Base-by-base conservation (phyloP, 305 asterid species). In the Ilex paraguariensis region DNA sequence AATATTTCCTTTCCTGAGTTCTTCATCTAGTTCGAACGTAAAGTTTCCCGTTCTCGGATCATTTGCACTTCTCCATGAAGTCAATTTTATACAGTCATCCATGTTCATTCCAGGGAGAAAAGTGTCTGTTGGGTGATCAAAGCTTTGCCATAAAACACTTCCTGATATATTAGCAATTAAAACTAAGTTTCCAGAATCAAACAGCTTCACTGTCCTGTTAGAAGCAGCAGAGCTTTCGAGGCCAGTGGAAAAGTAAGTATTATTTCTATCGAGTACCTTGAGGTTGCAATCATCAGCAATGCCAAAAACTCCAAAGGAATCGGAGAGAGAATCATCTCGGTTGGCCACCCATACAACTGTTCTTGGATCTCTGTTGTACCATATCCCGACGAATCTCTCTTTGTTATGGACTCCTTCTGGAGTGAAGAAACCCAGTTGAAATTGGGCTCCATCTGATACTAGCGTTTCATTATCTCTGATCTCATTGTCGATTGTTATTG, bases 11-110 rank as follows among this genome's bases (percentile, higher is more conserved):
- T 1, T 36, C 5, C 68, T 79, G 0, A 33, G 55, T 54, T 50
- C 65, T 5, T 40, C 82, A 64, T 78, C 85, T 40, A 78, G 68
- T 73, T 71, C 79, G 6, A 77, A 73, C 0, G 81, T 59, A 50
- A 66, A 81, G 7, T 72, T 52, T 49, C 87, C 90, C 11, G 69
- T 68, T 15, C 85, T 75, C 9, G 90, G 90, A 64, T 81, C 85
- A 3, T 73, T 10, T 0, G 60, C 42, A 49, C 17, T 28, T 10
- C 0, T 33, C 87, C 86, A 81, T 0, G 80, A 76, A 39, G 4
- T 28, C 58, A 76, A 61, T 17, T 5, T 30, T 54, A 67, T 11
- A 3, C 16, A 14, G 3, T 10, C 60, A 9, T 45, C 63, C 87
- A 83, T 70, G 44, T 3, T 17, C 87, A 81, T 83, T 14, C 90